These are phyloP conservation scores for Cetraspora pellucida DNA, from an alignment of 192 early-diverging fungal genomes.

Conservation along the genomic window DNA sequence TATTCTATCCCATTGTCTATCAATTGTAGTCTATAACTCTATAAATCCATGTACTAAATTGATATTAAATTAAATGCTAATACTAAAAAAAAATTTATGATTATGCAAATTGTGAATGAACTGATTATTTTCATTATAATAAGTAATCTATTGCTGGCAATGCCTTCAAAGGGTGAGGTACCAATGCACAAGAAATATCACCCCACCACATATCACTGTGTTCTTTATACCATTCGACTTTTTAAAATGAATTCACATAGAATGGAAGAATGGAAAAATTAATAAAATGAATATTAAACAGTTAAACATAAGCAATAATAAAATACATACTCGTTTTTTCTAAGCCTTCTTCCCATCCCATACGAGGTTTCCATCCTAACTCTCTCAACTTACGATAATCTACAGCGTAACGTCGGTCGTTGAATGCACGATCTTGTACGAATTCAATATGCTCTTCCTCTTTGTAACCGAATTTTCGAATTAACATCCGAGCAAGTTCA, in stretches of 20 bases:
- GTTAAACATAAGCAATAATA: not conserved
- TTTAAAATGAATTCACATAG: not conserved
- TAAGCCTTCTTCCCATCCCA: constrained; percentile 65
- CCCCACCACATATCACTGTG: constrained; percentile 61
- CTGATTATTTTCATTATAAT: too few species aligned
- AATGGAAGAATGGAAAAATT: not conserved
- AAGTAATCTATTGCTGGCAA: not conserved
- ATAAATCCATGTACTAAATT: too few species aligned
- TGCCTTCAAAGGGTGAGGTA: constrained; percentile 53
- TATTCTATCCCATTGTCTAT: too few species aligned
- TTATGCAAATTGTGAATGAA: too few species aligned
- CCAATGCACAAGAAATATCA: constrained; percentile 59
- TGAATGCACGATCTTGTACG: constrained; percentile 77
- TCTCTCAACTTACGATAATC: constrained; percentile 67
- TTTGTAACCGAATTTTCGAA: constrained; percentile 50
- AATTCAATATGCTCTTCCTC: constrained; percentile 59
- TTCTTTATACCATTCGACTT: constrained; percentile 62
- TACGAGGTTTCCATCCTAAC: constrained; percentile 69
- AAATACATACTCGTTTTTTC: constrained; percentile 61
- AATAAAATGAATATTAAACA: not conserved
- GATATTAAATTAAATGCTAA: too few species aligned
- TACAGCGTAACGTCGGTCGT: constrained; percentile 76
- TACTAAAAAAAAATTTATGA: too few species aligned
- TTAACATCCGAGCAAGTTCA: constrained; percentile 60
- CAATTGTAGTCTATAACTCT: too few species aligned